These are phyloP conservation scores for Orbilia ellipsospora DNA, from an alignment of 2,329 filamentous ascomycete species.

Conservation along the genomic window DNA sequence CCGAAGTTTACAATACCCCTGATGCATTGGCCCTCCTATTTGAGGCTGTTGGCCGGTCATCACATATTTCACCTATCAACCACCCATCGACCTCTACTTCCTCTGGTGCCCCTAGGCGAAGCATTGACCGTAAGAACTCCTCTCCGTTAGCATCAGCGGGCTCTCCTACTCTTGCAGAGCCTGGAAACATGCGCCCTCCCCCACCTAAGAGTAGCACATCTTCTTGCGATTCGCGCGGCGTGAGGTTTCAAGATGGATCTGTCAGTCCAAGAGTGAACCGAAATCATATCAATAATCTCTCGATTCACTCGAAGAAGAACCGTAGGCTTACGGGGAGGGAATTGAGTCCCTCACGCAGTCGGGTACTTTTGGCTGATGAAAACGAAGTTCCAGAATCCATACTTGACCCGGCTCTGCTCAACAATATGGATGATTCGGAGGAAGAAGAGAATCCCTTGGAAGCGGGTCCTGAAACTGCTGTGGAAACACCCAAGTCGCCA, in stretches of 20 bases:
- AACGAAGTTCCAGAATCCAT: conserved; percentile 55
- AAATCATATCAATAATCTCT: conserved; percentile 55
- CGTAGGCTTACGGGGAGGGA: conserved; percentile 51
- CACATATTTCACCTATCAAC: conserved; percentile 48
- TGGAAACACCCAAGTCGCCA: conserved; percentile 23
- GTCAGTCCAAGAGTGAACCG: conserved; percentile 54
- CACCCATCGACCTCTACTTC: conserved; percentile 57
- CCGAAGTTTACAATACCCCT: conserved; percentile 86
- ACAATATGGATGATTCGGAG: conserved; percentile 43
- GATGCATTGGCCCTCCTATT: conserved; percentile 92
- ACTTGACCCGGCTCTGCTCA: conserved; percentile 41
- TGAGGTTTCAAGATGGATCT: conserved; percentile 53
- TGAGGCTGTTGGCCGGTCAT: conserved; percentile 71
- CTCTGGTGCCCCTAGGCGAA: conserved; percentile 46
- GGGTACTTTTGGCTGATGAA: conserved; percentile 55
- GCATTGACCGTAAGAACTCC: conserved; percentile 55
- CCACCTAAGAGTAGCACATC: conserved; percentile 52
- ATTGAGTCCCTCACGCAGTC: conserved; percentile 51
- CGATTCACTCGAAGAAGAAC: conserved; percentile 52
- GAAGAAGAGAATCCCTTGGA: conserved; percentile 40
- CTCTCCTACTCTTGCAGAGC: conserved; percentile 47
- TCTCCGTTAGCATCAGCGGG: conserved; percentile 47
- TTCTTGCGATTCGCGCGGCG: conserved; percentile 51
- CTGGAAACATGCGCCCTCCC: conserved; percentile 51
- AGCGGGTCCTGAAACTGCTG: conserved; percentile 16